These are phyloP conservation scores for Staphylotrichum tortipilum DNA, from an alignment of 495 filamentous ascomycete species.

Conservation along the genomic window DNA sequence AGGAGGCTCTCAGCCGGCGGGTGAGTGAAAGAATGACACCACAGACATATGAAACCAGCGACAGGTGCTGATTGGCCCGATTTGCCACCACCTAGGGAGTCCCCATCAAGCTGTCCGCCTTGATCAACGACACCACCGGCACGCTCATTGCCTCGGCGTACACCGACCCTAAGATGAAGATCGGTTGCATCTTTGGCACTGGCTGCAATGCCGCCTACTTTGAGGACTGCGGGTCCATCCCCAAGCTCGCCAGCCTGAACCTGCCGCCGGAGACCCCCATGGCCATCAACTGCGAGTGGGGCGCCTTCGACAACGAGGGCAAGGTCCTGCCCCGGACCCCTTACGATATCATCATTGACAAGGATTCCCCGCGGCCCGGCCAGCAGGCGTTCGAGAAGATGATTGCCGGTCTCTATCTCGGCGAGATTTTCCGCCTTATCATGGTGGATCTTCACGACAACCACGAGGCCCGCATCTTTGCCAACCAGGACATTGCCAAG, in stretches of 20 bases:
- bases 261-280: slow-evolving; percentile 84
- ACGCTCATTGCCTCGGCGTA: slow-evolving; percentile 98
- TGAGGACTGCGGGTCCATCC: slow-evolving; percentile 83
- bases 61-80: neutral
- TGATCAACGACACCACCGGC: slow-evolving; percentile 97
- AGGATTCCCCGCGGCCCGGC: slow-evolving; percentile 85
- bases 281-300: slow-evolving; percentile 99
- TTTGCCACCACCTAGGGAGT: too few species aligned
- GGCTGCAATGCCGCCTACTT: slow-evolving; percentile 98
- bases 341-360: slow-evolving; percentile 80
- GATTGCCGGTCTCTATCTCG: slow-evolving; percentile 91
- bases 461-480: slow-evolving; percentile 68
- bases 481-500: slow-evolving; percentile 67
- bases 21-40: slow-evolving; percentile 42
- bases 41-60: too few species aligned
- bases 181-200: slow-evolving; percentile 97
- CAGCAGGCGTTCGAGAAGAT: slow-evolving; percentile 98
- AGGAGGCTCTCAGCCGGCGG: slow-evolving; percentile 68
- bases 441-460: slow-evolving; percentile 78
- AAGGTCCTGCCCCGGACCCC: slow-evolving; percentile 81
- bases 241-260: slow-evolving; percentile 89
- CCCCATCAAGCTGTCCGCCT: slow-evolving; percentile 84
- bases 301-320: slow-evolving; percentile 97
- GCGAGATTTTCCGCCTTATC: slow-evolving; percentile 88
- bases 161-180: slow-evolving; percentile 82